Percentiles rank a stretch among this genome's conserved stretches.
These are phyloP conservation scores for Poterioochromonas sp. DNA, from an alignment of 352 stramenopile species.

Conservation along the genomic window DNA sequence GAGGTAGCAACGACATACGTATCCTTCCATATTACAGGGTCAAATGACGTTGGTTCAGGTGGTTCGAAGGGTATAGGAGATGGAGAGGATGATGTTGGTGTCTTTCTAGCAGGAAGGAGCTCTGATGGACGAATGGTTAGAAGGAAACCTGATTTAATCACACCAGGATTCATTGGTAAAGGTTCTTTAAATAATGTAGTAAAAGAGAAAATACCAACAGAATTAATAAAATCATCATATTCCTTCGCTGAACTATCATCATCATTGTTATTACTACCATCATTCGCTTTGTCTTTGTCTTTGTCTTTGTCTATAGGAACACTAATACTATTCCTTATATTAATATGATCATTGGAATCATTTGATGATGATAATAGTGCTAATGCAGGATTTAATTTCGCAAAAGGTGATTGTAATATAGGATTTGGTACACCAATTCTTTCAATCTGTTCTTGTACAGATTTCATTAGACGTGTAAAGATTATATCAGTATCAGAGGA, in stretches of 20 bases:
- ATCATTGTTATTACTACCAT: not conserved
- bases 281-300: not conserved
- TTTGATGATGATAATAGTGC: not conserved
- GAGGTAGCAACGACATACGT: not conserved
- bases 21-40: not conserved
- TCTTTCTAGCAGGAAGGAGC: not conserved
- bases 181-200: not conserved
- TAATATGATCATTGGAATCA: not conserved
- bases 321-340: not conserved
- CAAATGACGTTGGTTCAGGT: not conserved
- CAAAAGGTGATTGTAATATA: slow-evolving; percentile 8
- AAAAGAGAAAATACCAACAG: slow-evolving; percentile 2
- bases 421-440: not conserved
- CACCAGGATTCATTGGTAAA: not conserved
- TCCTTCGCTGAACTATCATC: not conserved
- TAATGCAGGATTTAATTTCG: not conserved
- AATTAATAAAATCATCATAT: not conserved
- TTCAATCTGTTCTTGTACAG: not conserved
- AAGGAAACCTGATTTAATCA: not conserved
- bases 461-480: not conserved
- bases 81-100: not conserved
- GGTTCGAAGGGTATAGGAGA: too few relatives aligned
- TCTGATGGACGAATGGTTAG: not conserved
- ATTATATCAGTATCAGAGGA: not conserved
- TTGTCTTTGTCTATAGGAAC: not conserved